A percentile compares a stretch with the other conserved stretches of the same genome.
Evolutionary conservation across 2,329 filamentous ascomycete species (phyloP).

Genomic region (Grosmannia clavigera): DNA sequence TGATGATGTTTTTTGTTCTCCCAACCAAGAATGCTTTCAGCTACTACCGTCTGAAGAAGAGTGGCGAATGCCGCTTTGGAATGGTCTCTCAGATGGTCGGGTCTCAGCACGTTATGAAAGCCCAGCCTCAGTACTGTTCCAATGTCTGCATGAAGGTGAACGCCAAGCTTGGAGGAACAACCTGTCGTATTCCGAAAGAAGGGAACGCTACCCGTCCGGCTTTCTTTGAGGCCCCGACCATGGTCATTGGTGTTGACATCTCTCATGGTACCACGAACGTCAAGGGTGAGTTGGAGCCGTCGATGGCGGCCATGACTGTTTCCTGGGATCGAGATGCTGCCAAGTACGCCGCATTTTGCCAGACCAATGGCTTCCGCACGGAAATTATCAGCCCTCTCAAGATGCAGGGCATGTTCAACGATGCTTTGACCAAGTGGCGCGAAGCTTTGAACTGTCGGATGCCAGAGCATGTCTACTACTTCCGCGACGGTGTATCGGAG

Average conservation of each 20-base stretch:
- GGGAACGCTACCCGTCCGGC: constrained; percentile 14
- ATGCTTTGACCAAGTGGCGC: constrained; percentile 54
- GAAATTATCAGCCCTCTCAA: constrained; percentile 67
- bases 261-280: constrained; percentile 58
- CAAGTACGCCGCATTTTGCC: constrained; percentile 65
- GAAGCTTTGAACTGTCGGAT: constrained; percentile 31
- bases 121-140: constrained; percentile 72
- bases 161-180: constrained; percentile 81
- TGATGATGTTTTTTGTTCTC: constrained; percentile 72
- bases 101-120: constrained; percentile 52
- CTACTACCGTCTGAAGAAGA: constrained; percentile 84
- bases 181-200: constrained; percentile 33
- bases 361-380: constrained; percentile 71
- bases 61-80: constrained; percentile 73
- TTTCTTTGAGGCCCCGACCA: constrained; percentile 45
- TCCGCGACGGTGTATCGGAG: constrained; percentile 85
- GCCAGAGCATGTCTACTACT: constrained; percentile 77
- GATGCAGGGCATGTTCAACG: constrained; percentile 51
- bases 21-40: constrained; percentile 55
- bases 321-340: constrained; percentile 59
- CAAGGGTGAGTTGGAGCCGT: constrained; percentile 47
- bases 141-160: constrained; percentile 98
- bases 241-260: constrained; percentile 85
- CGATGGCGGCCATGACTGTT: constrained; percentile 78
- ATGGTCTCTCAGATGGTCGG: constrained; percentile 76